phyloP scores from a whole-genome alignment of 176 grass and related monocot species.

The Neostapfia colusana region DNA sequence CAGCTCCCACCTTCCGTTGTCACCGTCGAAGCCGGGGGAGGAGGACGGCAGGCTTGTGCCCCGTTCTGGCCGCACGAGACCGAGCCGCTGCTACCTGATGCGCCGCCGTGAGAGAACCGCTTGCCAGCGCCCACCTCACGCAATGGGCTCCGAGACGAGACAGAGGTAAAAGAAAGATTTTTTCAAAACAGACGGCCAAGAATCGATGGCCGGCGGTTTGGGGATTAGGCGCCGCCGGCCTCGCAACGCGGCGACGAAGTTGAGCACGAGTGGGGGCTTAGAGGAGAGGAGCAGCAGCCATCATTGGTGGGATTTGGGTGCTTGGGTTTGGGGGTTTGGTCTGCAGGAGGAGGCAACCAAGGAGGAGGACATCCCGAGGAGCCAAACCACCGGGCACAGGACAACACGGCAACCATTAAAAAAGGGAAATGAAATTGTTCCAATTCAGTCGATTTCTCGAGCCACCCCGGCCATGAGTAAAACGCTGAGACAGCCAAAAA shows the following conservation, averaged over 20 bases:
- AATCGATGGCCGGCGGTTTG: background rate
- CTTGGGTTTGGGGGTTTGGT: slow-evolving; percentile 42
- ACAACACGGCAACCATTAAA: background rate
- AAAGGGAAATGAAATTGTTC: background rate
- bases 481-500: too few relatives aligned
- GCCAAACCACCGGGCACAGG: slow-evolving; percentile 30
- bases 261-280: background rate
- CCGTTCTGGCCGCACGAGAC: background rate
- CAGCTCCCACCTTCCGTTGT: background rate
- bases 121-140: background rate
- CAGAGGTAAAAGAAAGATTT: background rate
- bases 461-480: background rate
- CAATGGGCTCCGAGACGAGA: background rate
- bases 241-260: slow-evolving; percentile 24
- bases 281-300: slow-evolving; percentile 16
- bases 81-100: background rate
- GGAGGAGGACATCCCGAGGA: slow-evolving; percentile 41
- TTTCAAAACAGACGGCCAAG: slow-evolving; percentile 7
- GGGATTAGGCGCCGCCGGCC: slow-evolving; percentile 10
- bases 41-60: background rate
- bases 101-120: background rate
- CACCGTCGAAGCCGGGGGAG: background rate
- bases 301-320: slow-evolving; percentile 37
- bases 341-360: slow-evolving; percentile 25
- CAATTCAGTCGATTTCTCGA: slow-evolving; percentile 5